Percentiles rank a stretch among this genome's conserved stretches.
phyloP scores from a whole-genome alignment of 1,284 basidiomycete species.

The Melampsora larici-populina region DNA sequence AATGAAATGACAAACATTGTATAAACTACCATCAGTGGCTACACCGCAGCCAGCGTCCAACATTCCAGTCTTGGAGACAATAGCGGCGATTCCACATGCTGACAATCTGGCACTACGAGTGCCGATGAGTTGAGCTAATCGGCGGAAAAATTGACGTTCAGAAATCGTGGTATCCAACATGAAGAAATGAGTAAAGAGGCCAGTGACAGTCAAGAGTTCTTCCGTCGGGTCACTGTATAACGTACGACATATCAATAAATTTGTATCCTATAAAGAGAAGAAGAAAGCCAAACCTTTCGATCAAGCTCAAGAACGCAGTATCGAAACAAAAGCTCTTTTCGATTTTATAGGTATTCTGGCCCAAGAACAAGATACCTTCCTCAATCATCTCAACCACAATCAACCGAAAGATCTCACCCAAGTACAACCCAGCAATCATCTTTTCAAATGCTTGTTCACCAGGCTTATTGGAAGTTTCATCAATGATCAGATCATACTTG shows the following conservation, averaged over 20 bases:
- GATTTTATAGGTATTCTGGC: slow-evolving; percentile 93
- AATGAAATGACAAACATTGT: slow-evolving; percentile 66
- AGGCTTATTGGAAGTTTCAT: slow-evolving; percentile 92
- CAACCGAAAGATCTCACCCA: slow-evolving; percentile 91
- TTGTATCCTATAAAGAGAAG: not conserved
- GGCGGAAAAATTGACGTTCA: slow-evolving; percentile 88
- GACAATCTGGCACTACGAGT: slow-evolving; percentile 79
- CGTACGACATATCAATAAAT: not conserved
- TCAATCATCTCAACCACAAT: slow-evolving; percentile 94
- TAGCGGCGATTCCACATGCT: slow-evolving; percentile 88
- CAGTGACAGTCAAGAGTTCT: slow-evolving; percentile 90
- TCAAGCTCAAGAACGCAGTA: slow-evolving; percentile 91
- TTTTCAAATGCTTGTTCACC: slow-evolving; percentile 94
- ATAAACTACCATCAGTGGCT: slow-evolving; percentile 86
- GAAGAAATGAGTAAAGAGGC: slow-evolving; percentile 94
- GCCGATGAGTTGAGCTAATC: slow-evolving; percentile 75
- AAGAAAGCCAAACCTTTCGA: slow-evolving; percentile 68
- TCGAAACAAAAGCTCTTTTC: slow-evolving; percentile 87
- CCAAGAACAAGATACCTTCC: slow-evolving; percentile 91
- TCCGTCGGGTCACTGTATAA: slow-evolving; percentile 84
- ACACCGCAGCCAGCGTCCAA: slow-evolving; percentile 72
- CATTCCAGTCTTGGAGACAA: slow-evolving; percentile 86
- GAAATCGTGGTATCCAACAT: slow-evolving; percentile 87
- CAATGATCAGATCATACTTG: slow-evolving; percentile 88
- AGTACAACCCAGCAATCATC: slow-evolving; percentile 95